A percentile compares a stretch with the other conserved stretches of the same genome.
These are phyloP conservation scores for Onygenales sp. DNA, from an alignment of 2,329 filamentous ascomycete genomes.

Conservation along the genomic window DNA sequence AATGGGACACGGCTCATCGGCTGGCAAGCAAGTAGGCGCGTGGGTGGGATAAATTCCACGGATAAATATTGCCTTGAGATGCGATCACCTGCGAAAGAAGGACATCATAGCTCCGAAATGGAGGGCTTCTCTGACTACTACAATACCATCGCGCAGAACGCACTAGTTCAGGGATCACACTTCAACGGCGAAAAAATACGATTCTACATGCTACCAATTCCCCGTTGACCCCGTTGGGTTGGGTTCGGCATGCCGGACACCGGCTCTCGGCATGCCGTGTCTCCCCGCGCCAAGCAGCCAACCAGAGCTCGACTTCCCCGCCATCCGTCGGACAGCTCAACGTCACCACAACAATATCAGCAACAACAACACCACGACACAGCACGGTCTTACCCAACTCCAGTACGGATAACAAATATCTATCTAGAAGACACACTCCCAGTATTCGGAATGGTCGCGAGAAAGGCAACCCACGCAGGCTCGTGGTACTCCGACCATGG, in stretches of 20 bases:
- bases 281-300: not conserved
- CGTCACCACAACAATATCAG: not conserved
- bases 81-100: too few species aligned
- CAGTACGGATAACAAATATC: not conserved
- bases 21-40: too few species aligned
- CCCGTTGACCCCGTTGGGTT: not conserved
- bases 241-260: not conserved
- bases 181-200: too few species aligned
- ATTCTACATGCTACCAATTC: too few species aligned
- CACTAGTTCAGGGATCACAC: too few species aligned
- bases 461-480: slow-evolving; percentile 67
- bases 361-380: not conserved
- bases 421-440: too few species aligned
- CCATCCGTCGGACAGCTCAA: not conserved
- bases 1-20: too few species aligned
- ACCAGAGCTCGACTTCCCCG: not conserved
- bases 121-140: too few species aligned
- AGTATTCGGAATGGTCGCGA: slow-evolving; percentile 23
- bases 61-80: too few species aligned
- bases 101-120: too few species aligned
- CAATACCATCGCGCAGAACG: too few species aligned
- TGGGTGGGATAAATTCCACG: too few species aligned
- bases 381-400: not conserved
- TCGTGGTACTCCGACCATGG: slow-evolving; percentile 71
- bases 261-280: slow-evolving; percentile 10